Percentiles rank a stretch among this genome's conserved stretches.
Evolutionary conservation across 2,329 filamentous ascomycete species (phyloP).

Genomic region (Xylaria digitata): DNA sequence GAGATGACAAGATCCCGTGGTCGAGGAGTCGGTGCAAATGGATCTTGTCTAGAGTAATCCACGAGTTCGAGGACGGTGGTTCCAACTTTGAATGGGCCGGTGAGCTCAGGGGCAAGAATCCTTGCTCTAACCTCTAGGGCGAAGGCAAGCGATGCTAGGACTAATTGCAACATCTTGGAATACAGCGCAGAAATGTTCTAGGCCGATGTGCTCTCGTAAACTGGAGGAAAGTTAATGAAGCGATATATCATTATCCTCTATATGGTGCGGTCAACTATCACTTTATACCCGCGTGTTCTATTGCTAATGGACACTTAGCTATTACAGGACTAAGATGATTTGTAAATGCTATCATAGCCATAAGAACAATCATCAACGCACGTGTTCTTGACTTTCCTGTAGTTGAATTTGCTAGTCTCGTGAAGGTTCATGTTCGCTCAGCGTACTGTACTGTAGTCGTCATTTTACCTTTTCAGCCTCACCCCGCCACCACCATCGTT

Average conservation of each 20-base stretch:
- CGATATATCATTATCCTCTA: neutral
- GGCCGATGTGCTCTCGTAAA: neutral
- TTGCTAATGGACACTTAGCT: neutral
- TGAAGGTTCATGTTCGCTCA: neutral
- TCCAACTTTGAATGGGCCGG: conserved; percentile 43
- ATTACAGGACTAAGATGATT: neutral
- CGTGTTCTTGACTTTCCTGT: neutral
- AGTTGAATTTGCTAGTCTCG: neutral
- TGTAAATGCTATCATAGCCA: neutral
- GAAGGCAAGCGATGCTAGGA: conserved; percentile 20
- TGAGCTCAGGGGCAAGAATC: conserved; percentile 29
- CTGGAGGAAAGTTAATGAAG: no score
- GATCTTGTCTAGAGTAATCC: conserved; percentile 42
- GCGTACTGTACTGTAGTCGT: conserved; percentile 12
- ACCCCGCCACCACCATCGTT: conserved; percentile 21
- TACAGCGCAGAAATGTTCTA: neutral
- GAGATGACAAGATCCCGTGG: conserved; percentile 42
- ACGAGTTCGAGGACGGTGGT: conserved; percentile 42
- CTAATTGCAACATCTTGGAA: conserved; percentile 27
- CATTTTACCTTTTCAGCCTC: conserved; percentile 18
- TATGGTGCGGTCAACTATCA: neutral
- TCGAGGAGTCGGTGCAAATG: conserved; percentile 38
- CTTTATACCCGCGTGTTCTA: conserved; percentile 17
- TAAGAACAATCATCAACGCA: no score
- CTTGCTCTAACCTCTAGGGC: conserved; percentile 12